phyloP scores from a whole-genome alignment of 1,139 yeast genomes.

The Zhuliangozyma parablackwelliae region DNA sequence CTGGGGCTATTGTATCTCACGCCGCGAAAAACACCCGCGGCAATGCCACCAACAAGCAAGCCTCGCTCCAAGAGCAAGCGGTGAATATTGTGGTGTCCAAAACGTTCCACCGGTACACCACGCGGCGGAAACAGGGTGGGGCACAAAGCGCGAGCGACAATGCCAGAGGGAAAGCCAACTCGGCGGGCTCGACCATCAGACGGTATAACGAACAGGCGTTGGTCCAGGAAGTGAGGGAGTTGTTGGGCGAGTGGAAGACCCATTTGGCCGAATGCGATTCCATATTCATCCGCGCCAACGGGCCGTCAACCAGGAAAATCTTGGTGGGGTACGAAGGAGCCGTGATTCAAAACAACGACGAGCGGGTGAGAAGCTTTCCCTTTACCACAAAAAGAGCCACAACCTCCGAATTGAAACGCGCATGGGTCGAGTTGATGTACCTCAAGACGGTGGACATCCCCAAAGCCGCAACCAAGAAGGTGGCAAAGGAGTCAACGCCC shows the following conservation, averaged over 20 bases:
- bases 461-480: slow-evolving; percentile 29
- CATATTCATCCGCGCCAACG: slow-evolving; percentile 83
- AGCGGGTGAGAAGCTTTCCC: slow-evolving; percentile 66
- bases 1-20: slow-evolving; percentile 89
- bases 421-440: slow-evolving; percentile 78
- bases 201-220: slow-evolving; percentile 86
- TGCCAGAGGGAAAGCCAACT: slow-evolving; percentile 90
- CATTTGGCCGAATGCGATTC: slow-evolving; percentile 57
- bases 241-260: slow-evolving; percentile 61
- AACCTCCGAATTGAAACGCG: slow-evolving; percentile 69
- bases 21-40: slow-evolving; percentile 54
- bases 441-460: slow-evolving; percentile 57
- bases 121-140: slow-evolving; percentile 97
- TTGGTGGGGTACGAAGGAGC: slow-evolving; percentile 66
- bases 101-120: slow-evolving; percentile 91
- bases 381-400: slow-evolving; percentile 91
- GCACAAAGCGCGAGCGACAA: slow-evolving; percentile 91
- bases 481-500: slow-evolving; percentile 13
- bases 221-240: slow-evolving; percentile 66
- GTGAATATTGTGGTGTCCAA: slow-evolving; percentile 70
- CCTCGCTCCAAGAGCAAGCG: slow-evolving; percentile 48
- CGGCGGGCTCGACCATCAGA: slow-evolving; percentile 91
- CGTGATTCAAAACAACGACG: slow-evolving; percentile 44
- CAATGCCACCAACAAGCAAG: slow-evolving; percentile 41
- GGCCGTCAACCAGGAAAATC: slow-evolving; percentile 60